Conservation (phyloP, 305 asterid species). For the Rubia balearica region DNA sequence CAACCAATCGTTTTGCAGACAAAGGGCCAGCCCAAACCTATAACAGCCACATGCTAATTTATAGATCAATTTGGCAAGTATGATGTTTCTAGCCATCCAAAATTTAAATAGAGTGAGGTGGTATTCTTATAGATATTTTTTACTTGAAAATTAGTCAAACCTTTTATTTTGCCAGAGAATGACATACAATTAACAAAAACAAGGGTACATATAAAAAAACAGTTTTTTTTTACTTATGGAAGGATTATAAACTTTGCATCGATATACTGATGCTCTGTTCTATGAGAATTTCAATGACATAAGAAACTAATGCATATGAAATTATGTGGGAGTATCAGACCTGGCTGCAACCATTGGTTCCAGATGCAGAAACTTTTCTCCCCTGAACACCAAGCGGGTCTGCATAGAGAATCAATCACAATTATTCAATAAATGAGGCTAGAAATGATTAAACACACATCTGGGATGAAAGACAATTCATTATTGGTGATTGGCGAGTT, state of each 20-base stretch:
- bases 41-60: not conserved
- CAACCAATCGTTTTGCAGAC: slow-evolving; percentile 59
- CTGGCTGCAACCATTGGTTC: slow-evolving; percentile 52
- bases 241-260: not conserved
- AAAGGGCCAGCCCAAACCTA: slow-evolving; percentile 98
- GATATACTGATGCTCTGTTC: not conserved
- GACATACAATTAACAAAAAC: not conserved
- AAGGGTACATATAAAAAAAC: not conserved
- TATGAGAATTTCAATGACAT: not conserved
- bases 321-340: slow-evolving; percentile 26
- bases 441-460: not conserved
- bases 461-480: not conserved
- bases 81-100: not conserved
- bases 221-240: not conserved
- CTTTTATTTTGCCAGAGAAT: not conserved
- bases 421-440: not conserved
- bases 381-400: slow-evolving; percentile 93
- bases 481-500: not conserved
- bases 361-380: slow-evolving; percentile 57
- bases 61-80: not conserved
- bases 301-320: not conserved
- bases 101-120: not conserved
- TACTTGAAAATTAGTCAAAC: not conserved
- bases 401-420: slow-evolving; percentile 26
- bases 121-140: not conserved